Conservation (phyloP, 208 protist species). For the Trypanosoma brucei region DNA sequence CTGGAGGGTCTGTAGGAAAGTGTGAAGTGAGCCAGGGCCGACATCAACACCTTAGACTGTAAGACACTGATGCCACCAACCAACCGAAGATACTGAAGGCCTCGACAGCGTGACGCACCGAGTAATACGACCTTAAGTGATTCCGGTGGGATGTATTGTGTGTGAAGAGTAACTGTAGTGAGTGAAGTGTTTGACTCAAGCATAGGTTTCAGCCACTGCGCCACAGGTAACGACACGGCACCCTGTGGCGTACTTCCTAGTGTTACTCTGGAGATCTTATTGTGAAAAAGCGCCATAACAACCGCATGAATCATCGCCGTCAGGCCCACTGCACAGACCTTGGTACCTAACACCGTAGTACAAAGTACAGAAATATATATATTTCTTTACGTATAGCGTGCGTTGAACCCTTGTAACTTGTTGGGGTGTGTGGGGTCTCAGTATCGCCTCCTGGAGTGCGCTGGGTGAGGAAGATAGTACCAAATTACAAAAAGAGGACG, state of each 20-base stretch:
- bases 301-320: constrained; percentile 2
- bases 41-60: constrained; percentile 49
- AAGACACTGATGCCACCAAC: constrained; percentile 41
- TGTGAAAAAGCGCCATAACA: constrained; percentile 21
- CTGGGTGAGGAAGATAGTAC: too few relatives aligned
- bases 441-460: too few relatives aligned
- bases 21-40: constrained; percentile 36
- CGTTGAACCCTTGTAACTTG: too few relatives aligned
- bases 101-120: constrained; percentile 32
- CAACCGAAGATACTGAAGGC: constrained; percentile 36
- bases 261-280: constrained; percentile 36
- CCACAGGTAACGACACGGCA: constrained; percentile 34
- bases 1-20: constrained; percentile 11
- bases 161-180: constrained; percentile 37
- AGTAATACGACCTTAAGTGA: constrained; percentile 43
- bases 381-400: too few relatives aligned
- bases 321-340: neutral
- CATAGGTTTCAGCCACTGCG: constrained; percentile 35
- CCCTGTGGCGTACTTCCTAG: constrained; percentile 49
- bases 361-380: neutral
- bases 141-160: constrained; percentile 37
- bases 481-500: too few relatives aligned
- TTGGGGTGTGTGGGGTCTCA: too few relatives aligned
- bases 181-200: constrained; percentile 38
- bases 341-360: neutral